Conservation (phyloP, 495 filamentous ascomycete species). For the Emericellopsis terricola region DNA sequence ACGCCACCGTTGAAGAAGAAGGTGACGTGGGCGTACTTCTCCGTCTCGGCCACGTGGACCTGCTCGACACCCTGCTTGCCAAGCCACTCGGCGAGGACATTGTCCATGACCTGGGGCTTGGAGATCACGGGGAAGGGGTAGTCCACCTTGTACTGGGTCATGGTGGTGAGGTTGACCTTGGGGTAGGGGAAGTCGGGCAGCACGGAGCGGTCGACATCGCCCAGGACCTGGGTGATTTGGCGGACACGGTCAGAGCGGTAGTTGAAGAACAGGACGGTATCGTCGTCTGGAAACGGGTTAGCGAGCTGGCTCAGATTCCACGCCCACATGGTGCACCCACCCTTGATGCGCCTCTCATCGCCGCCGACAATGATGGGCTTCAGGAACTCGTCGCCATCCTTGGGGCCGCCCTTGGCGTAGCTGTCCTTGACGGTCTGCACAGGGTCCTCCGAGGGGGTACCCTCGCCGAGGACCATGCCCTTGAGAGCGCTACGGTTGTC, state of each 20-base stretch:
- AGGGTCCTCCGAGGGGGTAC: constrained; percentile 67
- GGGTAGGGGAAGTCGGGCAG: constrained; percentile 87
- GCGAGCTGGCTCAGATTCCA: not conserved
- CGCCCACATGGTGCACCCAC: constrained; percentile 32
- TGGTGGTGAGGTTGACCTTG: constrained; percentile 82
- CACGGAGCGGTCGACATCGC: constrained; percentile 78
- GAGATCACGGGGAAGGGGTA: constrained; percentile 90
- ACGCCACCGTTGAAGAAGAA: constrained; percentile 99
- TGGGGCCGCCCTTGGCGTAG: constrained; percentile 44
- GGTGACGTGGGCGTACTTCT: constrained; percentile 98
- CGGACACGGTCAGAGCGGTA: constrained; percentile 97
- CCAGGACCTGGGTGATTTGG: constrained; percentile 87
- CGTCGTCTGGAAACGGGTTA: constrained; percentile 40
- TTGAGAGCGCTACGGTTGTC: constrained; percentile 39
- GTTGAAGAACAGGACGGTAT: constrained; percentile 99
- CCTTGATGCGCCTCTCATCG: constrained; percentile 65
- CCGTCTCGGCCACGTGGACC: constrained; percentile 93
- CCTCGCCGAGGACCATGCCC: constrained; percentile 70
- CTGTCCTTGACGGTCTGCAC: constrained; percentile 73
- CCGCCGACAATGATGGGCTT: constrained; percentile 94
- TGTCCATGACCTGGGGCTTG: constrained; percentile 85
- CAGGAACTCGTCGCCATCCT: constrained; percentile 89
- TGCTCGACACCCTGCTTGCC: constrained; percentile 74
- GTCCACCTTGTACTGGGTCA: constrained; percentile 97
- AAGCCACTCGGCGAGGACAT: constrained; percentile 91